Conservation (phyloP, 306 rosid genomes). For the Aeschynomene evenia region DNA sequence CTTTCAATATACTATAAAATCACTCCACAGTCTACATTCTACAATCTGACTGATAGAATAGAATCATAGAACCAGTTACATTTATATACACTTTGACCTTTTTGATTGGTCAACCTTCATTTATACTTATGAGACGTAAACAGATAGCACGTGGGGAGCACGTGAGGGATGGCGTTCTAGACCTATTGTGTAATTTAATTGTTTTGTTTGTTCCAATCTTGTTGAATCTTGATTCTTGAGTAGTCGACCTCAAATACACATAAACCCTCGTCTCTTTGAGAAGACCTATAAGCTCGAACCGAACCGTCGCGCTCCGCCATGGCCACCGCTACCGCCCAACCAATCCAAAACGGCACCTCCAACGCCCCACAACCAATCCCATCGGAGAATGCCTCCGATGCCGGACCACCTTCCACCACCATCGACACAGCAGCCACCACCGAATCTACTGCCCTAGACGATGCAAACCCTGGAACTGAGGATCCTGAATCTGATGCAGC, state of each 20-base stretch:
- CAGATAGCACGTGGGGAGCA: not conserved
- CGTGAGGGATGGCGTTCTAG: not conserved
- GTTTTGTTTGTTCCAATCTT: too few relatives aligned
- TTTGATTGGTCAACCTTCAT: too few relatives aligned
- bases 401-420: constrained; percentile 8
- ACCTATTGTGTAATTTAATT: too few relatives aligned
- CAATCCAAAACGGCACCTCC: constrained; percentile 48
- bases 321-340: constrained; percentile 51
- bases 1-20: too few relatives aligned
- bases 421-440: not conserved
- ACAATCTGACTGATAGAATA: too few relatives aligned
- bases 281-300: not conserved
- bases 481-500: constrained; percentile 29
- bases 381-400: constrained; percentile 11
- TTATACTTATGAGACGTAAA: too few relatives aligned
- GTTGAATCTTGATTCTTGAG: too few relatives aligned
- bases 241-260: too few relatives aligned
- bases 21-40: too few relatives aligned
- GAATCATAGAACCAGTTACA: too few relatives aligned
- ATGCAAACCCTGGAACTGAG: not conserved
- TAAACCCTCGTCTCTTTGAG: constrained; percentile 22
- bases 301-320: constrained; percentile 16
- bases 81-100: too few relatives aligned
- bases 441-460: not conserved
- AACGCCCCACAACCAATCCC: constrained; percentile 2